Percentiles rank a stretch among this genome's conserved stretches.
phyloP scores from a whole-genome alignment of 179 eudicot genomes.

The Spergularia azorica region DNA sequence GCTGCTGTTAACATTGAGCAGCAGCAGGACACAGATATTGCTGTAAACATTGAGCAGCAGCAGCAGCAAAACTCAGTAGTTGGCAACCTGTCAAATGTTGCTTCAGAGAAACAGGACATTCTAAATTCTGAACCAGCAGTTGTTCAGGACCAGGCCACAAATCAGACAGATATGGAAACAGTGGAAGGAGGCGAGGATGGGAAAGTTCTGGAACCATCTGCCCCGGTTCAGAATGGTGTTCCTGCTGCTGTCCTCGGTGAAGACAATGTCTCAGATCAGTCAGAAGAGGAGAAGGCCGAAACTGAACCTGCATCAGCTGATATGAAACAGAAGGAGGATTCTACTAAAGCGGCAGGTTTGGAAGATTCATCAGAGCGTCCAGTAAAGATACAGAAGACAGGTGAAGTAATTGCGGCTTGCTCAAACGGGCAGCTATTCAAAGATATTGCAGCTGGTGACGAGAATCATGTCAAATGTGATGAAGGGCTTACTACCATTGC shows the following conservation, averaged over 20 bases:
- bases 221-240: not conserved
- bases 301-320: not conserved
- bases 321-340: not conserved
- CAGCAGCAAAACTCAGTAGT: not conserved
- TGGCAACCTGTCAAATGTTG: not conserved
- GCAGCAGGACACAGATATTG: not conserved
- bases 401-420: conserved; percentile 10
- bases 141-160: not conserved
- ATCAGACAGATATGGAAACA: not conserved
- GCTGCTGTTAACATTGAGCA: not conserved
- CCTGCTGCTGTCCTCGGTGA: not conserved
- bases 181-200: not conserved
- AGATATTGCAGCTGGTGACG: not conserved
- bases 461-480: not conserved
- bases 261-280: conserved; percentile 6
- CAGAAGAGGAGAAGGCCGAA: not conserved
- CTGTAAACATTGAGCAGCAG: not conserved
- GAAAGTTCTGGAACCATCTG: not conserved
- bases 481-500: not conserved
- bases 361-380: conserved; percentile 21
- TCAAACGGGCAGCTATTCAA: conserved; percentile 1
- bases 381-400: conserved; percentile 27
- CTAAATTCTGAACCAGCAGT: not conserved
- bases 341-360: not conserved
- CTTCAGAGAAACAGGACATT: conserved; percentile 1